These are phyloP conservation scores for Tylopilus sp. DNA, from an alignment of 1,284 basidiomycete species.

Conservation along the genomic window DNA sequence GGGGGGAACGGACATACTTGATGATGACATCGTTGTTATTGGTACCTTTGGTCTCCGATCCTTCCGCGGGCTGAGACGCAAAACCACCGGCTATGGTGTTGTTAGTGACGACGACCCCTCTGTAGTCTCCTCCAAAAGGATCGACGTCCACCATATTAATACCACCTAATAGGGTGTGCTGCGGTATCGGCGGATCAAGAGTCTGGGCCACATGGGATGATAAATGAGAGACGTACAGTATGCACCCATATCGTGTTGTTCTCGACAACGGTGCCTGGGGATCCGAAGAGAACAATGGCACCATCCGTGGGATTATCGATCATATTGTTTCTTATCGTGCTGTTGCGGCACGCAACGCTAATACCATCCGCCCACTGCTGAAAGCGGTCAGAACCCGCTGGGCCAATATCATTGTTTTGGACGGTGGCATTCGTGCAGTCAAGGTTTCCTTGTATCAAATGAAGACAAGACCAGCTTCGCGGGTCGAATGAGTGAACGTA, in stretches of 20 bases:
- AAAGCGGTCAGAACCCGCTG: constrained; percentile 61
- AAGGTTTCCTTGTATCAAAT: constrained; percentile 62
- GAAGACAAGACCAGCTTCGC: constrained; percentile 72
- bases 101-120: constrained; percentile 62
- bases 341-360: constrained; percentile 68
- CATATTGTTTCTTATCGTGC: constrained; percentile 67
- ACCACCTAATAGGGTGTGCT: constrained; percentile 73
- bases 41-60: constrained; percentile 46
- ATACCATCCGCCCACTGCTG: constrained; percentile 85
- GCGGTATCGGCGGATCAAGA: not conserved
- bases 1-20: constrained; percentile 46
- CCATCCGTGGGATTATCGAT: constrained; percentile 77
- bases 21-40: constrained; percentile 61
- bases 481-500: constrained; percentile 69
- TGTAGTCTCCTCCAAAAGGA: constrained; percentile 73
- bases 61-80: constrained; percentile 44
- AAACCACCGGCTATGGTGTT: constrained; percentile 72
- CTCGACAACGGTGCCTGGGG: constrained; percentile 71
- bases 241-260: constrained; percentile 72
- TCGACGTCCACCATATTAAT: constrained; percentile 79
- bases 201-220: not conserved
- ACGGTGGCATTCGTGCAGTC: constrained; percentile 63
- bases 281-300: constrained; percentile 81
- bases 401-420: constrained; percentile 79
- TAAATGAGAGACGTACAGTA: constrained; percentile 41